Evolutionary conservation across 345 rosid species (phyloP).

Genomic region (Eutrema japonicum): DNA sequence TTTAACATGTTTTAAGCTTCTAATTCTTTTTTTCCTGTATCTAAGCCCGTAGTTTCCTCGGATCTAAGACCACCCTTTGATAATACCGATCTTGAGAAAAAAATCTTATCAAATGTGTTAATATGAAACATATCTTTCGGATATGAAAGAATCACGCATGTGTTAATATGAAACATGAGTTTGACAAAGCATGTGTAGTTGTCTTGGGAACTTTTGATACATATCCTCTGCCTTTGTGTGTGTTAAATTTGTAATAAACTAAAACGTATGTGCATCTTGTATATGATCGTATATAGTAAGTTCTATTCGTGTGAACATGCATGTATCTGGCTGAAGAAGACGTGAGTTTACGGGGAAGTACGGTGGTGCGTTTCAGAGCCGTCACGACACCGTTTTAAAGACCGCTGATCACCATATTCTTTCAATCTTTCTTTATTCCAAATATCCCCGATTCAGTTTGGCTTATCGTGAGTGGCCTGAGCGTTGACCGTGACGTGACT

Average conservation of each 20-base stretch:
- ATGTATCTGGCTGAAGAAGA: slow-evolving; percentile 31
- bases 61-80: too few relatives aligned
- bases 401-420: slow-evolving; percentile 24
- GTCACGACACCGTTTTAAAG: slow-evolving; percentile 39
- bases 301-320: slow-evolving; percentile 11
- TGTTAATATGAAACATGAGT: background rate
- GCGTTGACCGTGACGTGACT: slow-evolving; percentile 40
- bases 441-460: slow-evolving; percentile 17
- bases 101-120: background rate
- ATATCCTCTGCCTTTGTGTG: background rate
- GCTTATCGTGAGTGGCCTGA: background rate
- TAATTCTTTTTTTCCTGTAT: too few relatives aligned
- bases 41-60: too few relatives aligned
- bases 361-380: slow-evolving; percentile 44
- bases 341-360: slow-evolving; percentile 33
- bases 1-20: too few relatives aligned
- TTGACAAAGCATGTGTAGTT: background rate
- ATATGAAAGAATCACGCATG: slow-evolving; percentile 6
- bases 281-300: slow-evolving; percentile 13
- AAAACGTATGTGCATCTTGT: slow-evolving; percentile 11
- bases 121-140: background rate
- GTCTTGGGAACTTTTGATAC: slow-evolving; percentile 1
- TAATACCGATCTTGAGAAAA: too few relatives aligned
- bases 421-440: background rate
- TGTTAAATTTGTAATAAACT: background rate